phyloP scores from a whole-genome alignment of 805 yeast genomes.

The Nakazawaea sp. region DNA sequence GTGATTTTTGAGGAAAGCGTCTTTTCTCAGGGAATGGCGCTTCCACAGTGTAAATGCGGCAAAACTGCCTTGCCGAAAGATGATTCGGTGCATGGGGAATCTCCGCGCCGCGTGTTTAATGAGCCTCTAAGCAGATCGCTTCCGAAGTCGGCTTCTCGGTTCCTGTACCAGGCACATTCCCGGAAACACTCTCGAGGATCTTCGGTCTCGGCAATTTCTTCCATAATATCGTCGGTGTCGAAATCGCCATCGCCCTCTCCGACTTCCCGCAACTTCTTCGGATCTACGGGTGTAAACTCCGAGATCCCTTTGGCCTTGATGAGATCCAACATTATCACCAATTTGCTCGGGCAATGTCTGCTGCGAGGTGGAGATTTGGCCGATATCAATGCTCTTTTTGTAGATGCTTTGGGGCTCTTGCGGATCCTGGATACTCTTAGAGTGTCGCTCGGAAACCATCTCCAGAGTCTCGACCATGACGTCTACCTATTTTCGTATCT shows the following conservation, averaged over 20 bases:
- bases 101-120: too few species aligned
- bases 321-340: constrained; percentile 17
- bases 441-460: constrained; percentile 9
- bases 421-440: constrained; percentile 21
- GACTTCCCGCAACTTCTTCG: not conserved
- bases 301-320: constrained; percentile 10
- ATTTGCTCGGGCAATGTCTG: constrained; percentile 11
- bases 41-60: too few species aligned
- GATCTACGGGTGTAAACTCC: not conserved
- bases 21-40: too few species aligned
- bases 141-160: too few species aligned
- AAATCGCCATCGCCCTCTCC: constrained; percentile 13
- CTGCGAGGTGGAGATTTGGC: not conserved
- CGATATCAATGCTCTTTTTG: constrained; percentile 10
- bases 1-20: too few species aligned
- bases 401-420: constrained; percentile 22
- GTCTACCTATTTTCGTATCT: constrained; percentile 22
- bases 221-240: constrained; percentile 25
- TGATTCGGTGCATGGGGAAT: too few species aligned
- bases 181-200: constrained; percentile 28
- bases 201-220: constrained; percentile 23
- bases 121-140: too few species aligned
- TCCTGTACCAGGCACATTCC: too few species aligned
- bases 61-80: too few species aligned
- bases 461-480: constrained; percentile 13